Evolutionary conservation across 1,284 basidiomycete genomes (phyloP).

Genomic region (Tilletia walkeri): DNA sequence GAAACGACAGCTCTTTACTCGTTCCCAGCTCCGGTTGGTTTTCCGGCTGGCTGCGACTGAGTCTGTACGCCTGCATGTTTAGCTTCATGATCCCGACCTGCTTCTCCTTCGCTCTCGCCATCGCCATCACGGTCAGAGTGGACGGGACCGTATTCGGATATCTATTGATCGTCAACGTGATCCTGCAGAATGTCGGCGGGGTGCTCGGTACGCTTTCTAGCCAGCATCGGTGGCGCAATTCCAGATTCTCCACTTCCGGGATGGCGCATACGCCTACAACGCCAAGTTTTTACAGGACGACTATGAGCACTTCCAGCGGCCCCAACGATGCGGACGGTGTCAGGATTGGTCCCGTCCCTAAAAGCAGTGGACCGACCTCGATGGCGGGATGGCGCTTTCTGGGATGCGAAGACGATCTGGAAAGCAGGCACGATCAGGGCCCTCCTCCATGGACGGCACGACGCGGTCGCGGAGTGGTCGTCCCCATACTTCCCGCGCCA

Average conservation of each 20-base stretch:
- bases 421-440: no score
- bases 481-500: neutral
- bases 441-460: no score
- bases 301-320: no score
- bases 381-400: no score
- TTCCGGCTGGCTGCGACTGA: slow-evolving; percentile 9
- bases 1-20: slow-evolving; percentile 10
- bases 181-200: slow-evolving; percentile 13
- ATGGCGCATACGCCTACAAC: neutral
- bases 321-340: no score
- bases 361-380: no score
- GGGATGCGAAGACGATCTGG: no score
- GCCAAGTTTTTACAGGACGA: neutral
- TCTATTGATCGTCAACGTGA: slow-evolving; percentile 12
- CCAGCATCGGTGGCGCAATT: slow-evolving; percentile 12
- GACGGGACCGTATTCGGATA: slow-evolving; percentile 8
- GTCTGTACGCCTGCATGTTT: slow-evolving; percentile 16
- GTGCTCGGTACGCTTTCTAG: slow-evolving; percentile 6
- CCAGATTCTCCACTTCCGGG: neutral
- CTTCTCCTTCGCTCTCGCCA: slow-evolving; percentile 4
- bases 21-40: neutral
- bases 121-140: neutral
- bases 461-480: no score
- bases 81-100: slow-evolving; percentile 8
- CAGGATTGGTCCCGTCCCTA: no score